Evolutionary conservation across 345 rosid species (phyloP).

Genomic region (Citrus medica): DNA sequence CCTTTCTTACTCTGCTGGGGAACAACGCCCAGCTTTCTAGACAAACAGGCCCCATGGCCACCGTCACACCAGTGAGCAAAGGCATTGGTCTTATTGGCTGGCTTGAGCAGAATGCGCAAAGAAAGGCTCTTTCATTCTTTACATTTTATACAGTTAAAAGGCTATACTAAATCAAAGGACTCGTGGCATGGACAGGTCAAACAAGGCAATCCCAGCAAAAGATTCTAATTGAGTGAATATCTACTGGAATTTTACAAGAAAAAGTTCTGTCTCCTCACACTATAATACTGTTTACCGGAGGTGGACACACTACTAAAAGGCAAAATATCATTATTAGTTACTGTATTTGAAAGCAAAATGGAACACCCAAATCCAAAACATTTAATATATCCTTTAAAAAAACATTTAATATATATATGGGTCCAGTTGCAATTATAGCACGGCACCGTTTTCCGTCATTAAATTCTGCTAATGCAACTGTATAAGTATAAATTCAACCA

Average conservation of each 20-base stretch:
- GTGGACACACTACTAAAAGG: neutral
- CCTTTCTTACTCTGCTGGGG: neutral
- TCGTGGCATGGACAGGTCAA: conserved; percentile 21
- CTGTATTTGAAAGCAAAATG: neutral
- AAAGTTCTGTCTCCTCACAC: neutral
- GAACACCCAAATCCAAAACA: neutral
- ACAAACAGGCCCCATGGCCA: conserved; percentile 4
- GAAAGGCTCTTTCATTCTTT: neutral
- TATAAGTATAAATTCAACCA: rapidly evolving
- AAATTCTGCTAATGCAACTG: too few species aligned
- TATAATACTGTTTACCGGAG: neutral
- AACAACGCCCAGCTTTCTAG: neutral
- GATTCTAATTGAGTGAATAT: conserved; percentile 18
- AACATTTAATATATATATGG: too few species aligned
- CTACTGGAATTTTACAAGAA: neutral
- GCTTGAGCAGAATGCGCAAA: conserved; percentile 9
- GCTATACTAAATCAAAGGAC: conserved; percentile 18
- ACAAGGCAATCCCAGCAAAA: conserved; percentile 16
- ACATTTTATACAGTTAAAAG: conserved; percentile 5
- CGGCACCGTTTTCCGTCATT: too few species aligned
- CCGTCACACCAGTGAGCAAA: neutral
- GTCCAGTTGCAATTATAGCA: too few species aligned
- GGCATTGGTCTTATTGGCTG: neutral
- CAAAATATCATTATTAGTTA: neutral
- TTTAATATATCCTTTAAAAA: too few species aligned